Base-by-base conservation (phyloP, 2,329 filamentous ascomycete genomes). In the Trichophyton simii region DNA sequence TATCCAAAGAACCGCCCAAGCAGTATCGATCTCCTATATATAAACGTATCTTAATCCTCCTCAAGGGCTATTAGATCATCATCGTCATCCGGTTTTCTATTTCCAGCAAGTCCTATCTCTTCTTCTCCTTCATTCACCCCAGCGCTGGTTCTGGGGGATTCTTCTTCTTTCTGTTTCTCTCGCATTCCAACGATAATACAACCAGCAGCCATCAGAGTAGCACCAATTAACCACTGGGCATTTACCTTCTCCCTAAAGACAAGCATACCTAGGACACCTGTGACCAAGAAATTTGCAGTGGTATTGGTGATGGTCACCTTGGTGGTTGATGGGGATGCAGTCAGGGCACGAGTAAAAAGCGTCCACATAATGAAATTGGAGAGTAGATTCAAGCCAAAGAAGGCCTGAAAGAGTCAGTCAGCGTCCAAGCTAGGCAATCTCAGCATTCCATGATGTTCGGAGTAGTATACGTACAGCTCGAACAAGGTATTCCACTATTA, bases 311-410 rank as follows among this genome's bases (percentile, higher is more conserved):
- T 80, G 59, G 79, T 81, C 61, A 85, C 83, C 61, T 83, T 82
- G 1, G 83, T 83, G 1, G 83, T 85, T 11, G 82, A 84, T 41
- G 79, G 78, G 0, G 80, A 79, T 18, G 83, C 79, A 0, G 83
- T 85, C 15, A 86, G 72, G 13, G 83, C 83, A 46, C 81, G 78
- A 0, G 83, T 86, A 73, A 85, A 86, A 15, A 86, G 76, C 0
- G 80, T 81, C 83, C 83, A 86, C 83, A 86, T 86, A 28, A 82
- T 77, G 31, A 79, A 78, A 67, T 85, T 86, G 74, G 84, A 85
- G 66, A 82, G 67, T 62, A 86, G 74, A 67, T 86, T 86, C 58
- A 85, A 77, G 41, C 73, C 77, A 69, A 86, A 83, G 73, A 83
- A 85, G 65, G 79, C 71, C 81, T 83, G 63, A 54, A 31, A 25